Base-by-base conservation (phyloP, 495 filamentous ascomycete species). In the Penicillium cosmopolitanum region DNA sequence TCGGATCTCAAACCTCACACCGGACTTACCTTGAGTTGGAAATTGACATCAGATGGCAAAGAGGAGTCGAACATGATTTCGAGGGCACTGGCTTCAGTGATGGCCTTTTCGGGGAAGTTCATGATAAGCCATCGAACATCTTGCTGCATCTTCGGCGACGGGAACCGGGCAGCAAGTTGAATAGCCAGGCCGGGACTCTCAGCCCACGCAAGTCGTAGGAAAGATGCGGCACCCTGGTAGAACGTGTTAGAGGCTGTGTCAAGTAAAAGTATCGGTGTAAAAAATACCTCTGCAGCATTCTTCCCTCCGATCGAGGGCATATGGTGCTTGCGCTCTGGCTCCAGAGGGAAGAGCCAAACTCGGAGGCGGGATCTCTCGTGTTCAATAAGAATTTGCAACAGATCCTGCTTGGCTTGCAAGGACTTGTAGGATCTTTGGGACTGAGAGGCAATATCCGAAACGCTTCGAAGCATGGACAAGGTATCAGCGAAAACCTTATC, bases 341-440 rank as follows among this genome's bases (percentile, higher is more conserved):
- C 85, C 33, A 96, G 73, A 2, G 96, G 96, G 61, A 87, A 87
- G 23, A 97, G 82, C 96, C 96, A 99, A 47, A 97, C 94, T 31
- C 81, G 83, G 15, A 99, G 79, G 35, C 96, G 87, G 12, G 83
- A 82, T 65, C 89, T 85, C 73, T 99, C 96, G 66, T 93, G 96
- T 50, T 94, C 87, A 31, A 98, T 73, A 2, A 99, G 82, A 6
- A 89, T 67, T 13, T 87, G 81, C 11, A 98, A 77, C 18, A 99
- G 78, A 25, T 90, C 85, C 67, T 96, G 91, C 70, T 94, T 96
- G 8, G 81, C 68, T n/a, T 86, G 82, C 23, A 96, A 73, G 3
- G 87, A 85, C 61, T 87, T 88, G 46, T 86, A 78, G 4, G 82
- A 76, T 16, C 82, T 83, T 9, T 73, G 68, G 6, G 79, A 58